These are phyloP conservation scores for Flagelloscypha sp. DNA, from an alignment of 768 basidiomycete genomes.

Conservation along the genomic window DNA sequence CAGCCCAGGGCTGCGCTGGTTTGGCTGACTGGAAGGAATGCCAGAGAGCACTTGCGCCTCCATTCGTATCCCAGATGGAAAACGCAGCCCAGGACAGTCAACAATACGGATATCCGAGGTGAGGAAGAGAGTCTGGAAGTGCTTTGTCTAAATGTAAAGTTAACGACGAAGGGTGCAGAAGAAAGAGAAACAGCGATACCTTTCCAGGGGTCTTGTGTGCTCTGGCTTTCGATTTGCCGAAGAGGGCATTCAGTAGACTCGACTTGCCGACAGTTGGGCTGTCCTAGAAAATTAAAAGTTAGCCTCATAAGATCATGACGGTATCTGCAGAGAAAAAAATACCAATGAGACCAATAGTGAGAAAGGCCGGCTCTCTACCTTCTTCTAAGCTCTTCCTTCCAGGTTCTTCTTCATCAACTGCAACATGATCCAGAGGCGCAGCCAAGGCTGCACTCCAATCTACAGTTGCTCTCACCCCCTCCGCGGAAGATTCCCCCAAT, in stretches of 20 bases:
- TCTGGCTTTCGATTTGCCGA: slow-evolving; percentile 68
- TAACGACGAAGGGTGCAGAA: neutral
- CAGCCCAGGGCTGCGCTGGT: slow-evolving; percentile 81
- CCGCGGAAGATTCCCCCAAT: too few species aligned
- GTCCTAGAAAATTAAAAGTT: slow-evolving; percentile 42
- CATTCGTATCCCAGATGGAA: slow-evolving; percentile 77
- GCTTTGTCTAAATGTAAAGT: slow-evolving; percentile 60
- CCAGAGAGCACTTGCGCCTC: slow-evolving; percentile 75
- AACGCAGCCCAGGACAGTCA: slow-evolving; percentile 92
- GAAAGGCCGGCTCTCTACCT: slow-evolving; percentile 40
- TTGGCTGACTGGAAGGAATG: slow-evolving; percentile 68
- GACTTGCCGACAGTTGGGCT: slow-evolving; percentile 97
- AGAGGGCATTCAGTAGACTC: slow-evolving; percentile 83
- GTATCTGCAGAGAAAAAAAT: slow-evolving; percentile 6
- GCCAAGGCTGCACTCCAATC: too few species aligned
- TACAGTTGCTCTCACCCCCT: slow-evolving; percentile 41
- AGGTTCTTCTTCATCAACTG: slow-evolving; percentile 14
- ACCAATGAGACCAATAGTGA: slow-evolving; percentile 84
- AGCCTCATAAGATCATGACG: slow-evolving; percentile 1
- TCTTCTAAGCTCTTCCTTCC: slow-evolving; percentile 13
- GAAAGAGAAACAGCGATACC: slow-evolving; percentile 26
- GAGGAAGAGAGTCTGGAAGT: slow-evolving; percentile 92
- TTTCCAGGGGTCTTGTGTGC: slow-evolving; percentile 86
- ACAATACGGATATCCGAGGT: slow-evolving; percentile 80
- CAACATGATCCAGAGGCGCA: too few species aligned